These are phyloP conservation scores for Nigrospora osmanthi DNA, from an alignment of 2,329 filamentous ascomycete genomes.

Conservation along the genomic window DNA sequence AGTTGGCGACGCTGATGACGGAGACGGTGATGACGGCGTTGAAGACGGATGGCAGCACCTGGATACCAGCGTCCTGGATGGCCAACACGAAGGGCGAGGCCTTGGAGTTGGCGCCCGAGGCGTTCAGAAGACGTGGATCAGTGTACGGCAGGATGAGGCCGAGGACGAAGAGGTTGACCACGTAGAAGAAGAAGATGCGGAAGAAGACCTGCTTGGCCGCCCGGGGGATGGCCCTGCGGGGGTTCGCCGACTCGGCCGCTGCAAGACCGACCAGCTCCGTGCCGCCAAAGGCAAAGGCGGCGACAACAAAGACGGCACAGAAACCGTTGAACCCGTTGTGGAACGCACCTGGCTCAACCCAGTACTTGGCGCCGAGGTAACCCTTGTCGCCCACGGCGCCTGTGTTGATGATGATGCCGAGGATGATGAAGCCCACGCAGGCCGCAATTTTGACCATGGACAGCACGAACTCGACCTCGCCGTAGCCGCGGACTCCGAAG, in stretches of 20 bases:
- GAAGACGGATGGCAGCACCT: conserved; percentile 42
- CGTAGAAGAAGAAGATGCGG: conserved; percentile 45
- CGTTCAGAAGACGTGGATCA: conserved; percentile 29
- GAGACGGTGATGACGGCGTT: conserved; percentile 45
- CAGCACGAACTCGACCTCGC: conserved; percentile 51
- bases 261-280: conserved; percentile 46
- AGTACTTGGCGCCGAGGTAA: conserved; percentile 55
- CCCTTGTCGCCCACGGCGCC: conserved; percentile 48
- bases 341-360: conserved; percentile 49
- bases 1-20: conserved; percentile 44
- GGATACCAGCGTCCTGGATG: conserved; percentile 40
- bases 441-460: conserved; percentile 50
- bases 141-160: conserved; percentile 38
- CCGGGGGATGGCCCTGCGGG: conserved; percentile 36
- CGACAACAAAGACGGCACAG: conserved; percentile 41
- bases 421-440: conserved; percentile 55
- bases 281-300: conserved; percentile 42
- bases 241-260: conserved; percentile 41
- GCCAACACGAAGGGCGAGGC: conserved; percentile 44
- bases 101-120: conserved; percentile 31
- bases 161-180: conserved; percentile 42
- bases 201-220: conserved; percentile 48
- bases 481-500: conserved; percentile 50
- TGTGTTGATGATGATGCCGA: conserved; percentile 51
- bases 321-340: conserved; percentile 42